Percentiles rank a stretch among this genome's conserved stretches.
phyloP scores from a whole-genome alignment of 495 filamentous ascomycete species.

The Penicillium psychrofluorescens region DNA sequence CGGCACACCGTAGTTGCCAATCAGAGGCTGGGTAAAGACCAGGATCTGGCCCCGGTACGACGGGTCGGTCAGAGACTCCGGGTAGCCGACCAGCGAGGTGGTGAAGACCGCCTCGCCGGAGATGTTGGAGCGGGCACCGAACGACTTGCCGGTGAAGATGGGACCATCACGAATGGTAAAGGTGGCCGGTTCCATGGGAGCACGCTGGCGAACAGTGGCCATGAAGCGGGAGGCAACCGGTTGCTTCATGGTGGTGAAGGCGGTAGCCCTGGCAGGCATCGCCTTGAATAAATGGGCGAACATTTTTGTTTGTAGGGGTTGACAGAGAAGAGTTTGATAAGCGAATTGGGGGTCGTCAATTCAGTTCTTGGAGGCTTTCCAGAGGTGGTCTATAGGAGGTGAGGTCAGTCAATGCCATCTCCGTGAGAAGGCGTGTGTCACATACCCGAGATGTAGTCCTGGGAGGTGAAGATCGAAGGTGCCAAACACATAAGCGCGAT shows the following conservation, averaged over 20 bases:
- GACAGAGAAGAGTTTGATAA: conserved; percentile 5
- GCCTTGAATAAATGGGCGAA: conserved; percentile 59
- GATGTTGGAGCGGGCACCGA: conserved; percentile 85
- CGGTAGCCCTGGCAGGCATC: conserved; percentile 45
- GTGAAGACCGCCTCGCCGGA: conserved; percentile 95
- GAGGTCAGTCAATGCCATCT: conserved; percentile 27
- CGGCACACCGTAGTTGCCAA: conserved; percentile 97
- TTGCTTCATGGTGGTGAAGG: conserved; percentile 44
- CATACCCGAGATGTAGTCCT: conserved; percentile 96
- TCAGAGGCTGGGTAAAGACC: conserved; percentile 97
- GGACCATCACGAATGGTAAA: conserved; percentile 95
- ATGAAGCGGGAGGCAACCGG: conserved; percentile 52
- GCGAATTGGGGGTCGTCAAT: conserved; percentile 15
- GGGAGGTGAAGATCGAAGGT: conserved; percentile 91
- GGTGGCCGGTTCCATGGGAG: conserved; percentile 71
- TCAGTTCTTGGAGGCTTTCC: conserved; percentile 87
- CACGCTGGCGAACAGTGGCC: conserved; percentile 64
- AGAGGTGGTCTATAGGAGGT: conserved; percentile 74
- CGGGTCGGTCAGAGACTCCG: conserved; percentile 96
- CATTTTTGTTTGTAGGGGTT: conserved; percentile 45
- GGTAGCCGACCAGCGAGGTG: conserved; percentile 88
- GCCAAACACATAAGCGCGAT: conserved; percentile 89
- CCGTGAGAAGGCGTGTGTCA: conserved; percentile 10
- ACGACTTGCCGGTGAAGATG: conserved; percentile 88
- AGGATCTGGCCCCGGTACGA: conserved; percentile 98